Evolutionary conservation across 768 basidiomycete species (phyloP).

Genomic region (Serendipita sp.): DNA sequence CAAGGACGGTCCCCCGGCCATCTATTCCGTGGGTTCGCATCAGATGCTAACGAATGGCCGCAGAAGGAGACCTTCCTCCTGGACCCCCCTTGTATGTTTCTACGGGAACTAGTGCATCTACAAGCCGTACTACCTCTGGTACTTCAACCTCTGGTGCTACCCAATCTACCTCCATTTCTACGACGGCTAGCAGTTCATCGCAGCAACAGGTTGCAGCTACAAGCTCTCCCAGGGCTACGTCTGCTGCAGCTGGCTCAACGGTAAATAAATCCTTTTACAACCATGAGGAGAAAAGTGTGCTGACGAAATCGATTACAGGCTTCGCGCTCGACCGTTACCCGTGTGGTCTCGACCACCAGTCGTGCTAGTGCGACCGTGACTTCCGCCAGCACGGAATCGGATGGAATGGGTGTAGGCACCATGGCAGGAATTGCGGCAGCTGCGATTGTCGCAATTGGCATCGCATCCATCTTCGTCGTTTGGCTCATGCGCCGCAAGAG

Average conservation of each 20-base stretch:
- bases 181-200: neutral
- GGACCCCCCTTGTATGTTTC: neutral
- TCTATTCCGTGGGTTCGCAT: no score
- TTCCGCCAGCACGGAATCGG: neutral
- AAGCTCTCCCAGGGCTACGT: neutral
- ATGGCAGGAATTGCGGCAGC: slow-evolving; percentile 23
- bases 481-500: slow-evolving; percentile 23
- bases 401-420: slow-evolving; percentile 14
- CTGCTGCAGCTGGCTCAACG: neutral
- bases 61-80: neutral
- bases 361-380: slow-evolving; percentile 1
- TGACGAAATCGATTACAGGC: neutral
- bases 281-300: no score
- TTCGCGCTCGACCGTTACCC: neutral
- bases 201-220: neutral
- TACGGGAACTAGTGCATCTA: neutral
- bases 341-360: neutral
- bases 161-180: neutral
- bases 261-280: neutral
- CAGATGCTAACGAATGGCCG: neutral
- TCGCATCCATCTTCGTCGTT: slow-evolving; percentile 18
- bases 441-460: slow-evolving; percentile 19
- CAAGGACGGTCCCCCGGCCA: neutral
- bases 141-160: neutral
- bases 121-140: neutral